phyloP scores from a whole-genome alignment of 139 green algal species.

The Bryopsis sp. region DNA sequence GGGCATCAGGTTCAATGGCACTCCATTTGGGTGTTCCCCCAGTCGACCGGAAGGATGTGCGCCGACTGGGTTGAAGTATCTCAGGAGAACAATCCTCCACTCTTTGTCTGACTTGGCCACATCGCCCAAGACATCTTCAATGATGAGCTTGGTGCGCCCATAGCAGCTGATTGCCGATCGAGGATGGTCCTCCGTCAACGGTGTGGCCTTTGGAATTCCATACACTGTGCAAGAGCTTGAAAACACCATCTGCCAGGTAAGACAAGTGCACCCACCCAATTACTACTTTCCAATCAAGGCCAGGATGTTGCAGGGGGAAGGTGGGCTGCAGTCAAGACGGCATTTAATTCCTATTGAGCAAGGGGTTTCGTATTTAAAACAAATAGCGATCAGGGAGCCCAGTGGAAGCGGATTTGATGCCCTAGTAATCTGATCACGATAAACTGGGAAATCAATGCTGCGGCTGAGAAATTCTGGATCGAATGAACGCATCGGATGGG shows the following conservation, averaged over 20 bases:
- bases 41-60: slow-evolving; percentile 77
- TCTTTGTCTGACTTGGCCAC: slow-evolving; percentile 46
- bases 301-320: too few species aligned
- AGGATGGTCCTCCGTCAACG: slow-evolving; percentile 79
- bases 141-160: slow-evolving; percentile 96
- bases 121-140: slow-evolving; percentile 63
- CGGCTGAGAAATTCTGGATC: too few species aligned
- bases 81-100: slow-evolving; percentile 86
- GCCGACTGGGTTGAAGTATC: slow-evolving; percentile 89
- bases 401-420: background rate
- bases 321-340: too few species aligned
- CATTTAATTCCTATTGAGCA: too few species aligned
- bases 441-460: too few species aligned
- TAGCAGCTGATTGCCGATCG: slow-evolving; percentile 80
- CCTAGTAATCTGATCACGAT: too few species aligned
- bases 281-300: too few species aligned
- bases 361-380: too few species aligned
- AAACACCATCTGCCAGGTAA: slow-evolving; percentile 93
- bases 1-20: slow-evolving; percentile 99
- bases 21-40: slow-evolving; percentile 89
- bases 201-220: slow-evolving; percentile 74
- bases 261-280: too few species aligned
- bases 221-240: slow-evolving; percentile 92
- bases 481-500: too few species aligned
- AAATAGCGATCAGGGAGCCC: too few species aligned